Conservation (phyloP, 192 early-diverging fungal genomes). For the Entrophospora sp. region DNA sequence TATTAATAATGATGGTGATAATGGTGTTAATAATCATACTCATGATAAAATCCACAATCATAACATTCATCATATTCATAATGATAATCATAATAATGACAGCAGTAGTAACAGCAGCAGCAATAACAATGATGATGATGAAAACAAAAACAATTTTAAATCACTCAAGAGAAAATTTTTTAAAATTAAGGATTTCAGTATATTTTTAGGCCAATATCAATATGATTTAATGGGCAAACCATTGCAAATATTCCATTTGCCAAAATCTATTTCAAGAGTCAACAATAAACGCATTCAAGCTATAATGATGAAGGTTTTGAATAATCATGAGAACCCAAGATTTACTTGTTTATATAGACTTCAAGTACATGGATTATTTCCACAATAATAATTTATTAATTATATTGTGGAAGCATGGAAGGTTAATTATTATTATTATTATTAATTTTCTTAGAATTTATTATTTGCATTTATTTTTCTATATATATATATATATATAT, state of each 20-base stretch:
- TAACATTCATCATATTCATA: no score
- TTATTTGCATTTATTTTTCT: no score
- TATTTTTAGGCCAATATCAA: background rate
- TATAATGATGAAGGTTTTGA: background rate
- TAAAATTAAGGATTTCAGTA: background rate
- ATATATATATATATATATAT: no score
- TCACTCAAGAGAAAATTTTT: background rate
- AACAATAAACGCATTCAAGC: background rate
- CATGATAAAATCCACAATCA: no score
- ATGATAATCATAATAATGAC: background rate
- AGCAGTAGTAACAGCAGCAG: no score
- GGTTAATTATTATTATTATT: no score
- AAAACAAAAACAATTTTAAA: background rate
- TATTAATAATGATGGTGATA: background rate
- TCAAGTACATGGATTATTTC: background rate
- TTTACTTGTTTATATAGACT: slow-evolving; percentile 13
- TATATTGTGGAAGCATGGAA: no score
- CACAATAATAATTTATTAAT: background rate
- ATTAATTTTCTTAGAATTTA: no score
- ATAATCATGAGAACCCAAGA: slow-evolving; percentile 1
- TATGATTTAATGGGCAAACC: background rate
- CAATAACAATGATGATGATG: background rate
- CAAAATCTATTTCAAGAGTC: background rate
- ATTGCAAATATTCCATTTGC: background rate
- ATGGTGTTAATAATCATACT: background rate